Base-by-base conservation (phyloP, 805 yeast genomes). In the Ogataea methanolica region DNA sequence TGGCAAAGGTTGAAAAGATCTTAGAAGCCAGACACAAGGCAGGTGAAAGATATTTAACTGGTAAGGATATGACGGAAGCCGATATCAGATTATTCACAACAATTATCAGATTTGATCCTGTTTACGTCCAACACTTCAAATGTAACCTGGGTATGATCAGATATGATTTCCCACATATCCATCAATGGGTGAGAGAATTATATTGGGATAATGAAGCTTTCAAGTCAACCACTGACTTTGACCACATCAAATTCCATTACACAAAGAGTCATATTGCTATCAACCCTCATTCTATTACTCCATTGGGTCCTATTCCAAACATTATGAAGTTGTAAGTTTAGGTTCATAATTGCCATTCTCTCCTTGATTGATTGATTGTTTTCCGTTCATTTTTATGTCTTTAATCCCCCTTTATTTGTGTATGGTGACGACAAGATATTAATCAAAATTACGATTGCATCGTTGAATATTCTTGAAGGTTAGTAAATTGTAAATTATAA, bases 71-170 rank as follows among this genome's bases (percentile, higher is more conserved):
- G 45, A 91, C 97, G 2, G 97, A 92, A 69, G 96, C 96, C 6
- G 99, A 92, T 65, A 74, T 92, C 48, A 76, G 97, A 54, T 77
- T 92, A 43, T 92, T 71, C 70, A 82, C 97, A 22, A 92, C 98
- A 2, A 83, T 92, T 49, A 74, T 89, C 39, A 80, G 99, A 59
- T 92, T 92, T 60, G 98, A 92, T 65, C 86, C 95, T 1, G 96
- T 90, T 21, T 92, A 92, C 62, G 92, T 85, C 45, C 96, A 91
- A 67, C 97, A 92, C 67, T 94, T 92, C 79, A 94, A 92, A 70
- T 88, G 96, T 67, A 92, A 92, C 67, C 66, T 89, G 51, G 83
- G 83, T 42, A 85, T 83, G 73, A 86, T 92, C 58, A 79, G 97
- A 62, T 65, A 60, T 39, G 87, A 88, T 53, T 92, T 80, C 65